These are phyloP conservation scores for Penicillium sp. DNA, from an alignment of 2,329 filamentous ascomycete species.

Conservation along the genomic window DNA sequence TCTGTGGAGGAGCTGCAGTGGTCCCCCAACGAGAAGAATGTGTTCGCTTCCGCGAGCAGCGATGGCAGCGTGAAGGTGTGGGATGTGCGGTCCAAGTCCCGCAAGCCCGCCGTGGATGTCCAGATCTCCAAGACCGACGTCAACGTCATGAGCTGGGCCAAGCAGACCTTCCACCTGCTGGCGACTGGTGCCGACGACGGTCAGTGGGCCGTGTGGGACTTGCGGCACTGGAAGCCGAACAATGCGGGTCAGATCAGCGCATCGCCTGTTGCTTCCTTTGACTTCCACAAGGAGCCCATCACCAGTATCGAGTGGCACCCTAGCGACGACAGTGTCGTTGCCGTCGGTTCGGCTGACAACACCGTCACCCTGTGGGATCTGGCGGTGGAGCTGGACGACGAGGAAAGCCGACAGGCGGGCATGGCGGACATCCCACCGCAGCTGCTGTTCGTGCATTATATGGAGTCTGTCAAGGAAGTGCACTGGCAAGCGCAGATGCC, in stretches of 20 bases:
- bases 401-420: conserved; percentile 86
- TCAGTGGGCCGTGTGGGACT: conserved; percentile 91
- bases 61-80: conserved; percentile 95
- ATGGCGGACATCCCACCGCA: conserved; percentile 90
- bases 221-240: conserved; percentile 84
- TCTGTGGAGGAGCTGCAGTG: conserved; percentile 95
- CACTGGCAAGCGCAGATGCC: conserved; percentile 98
- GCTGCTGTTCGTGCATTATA: conserved; percentile 92
- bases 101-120: conserved; percentile 80
- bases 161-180: conserved; percentile 79
- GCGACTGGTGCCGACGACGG: conserved; percentile 92
- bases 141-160: conserved; percentile 95
- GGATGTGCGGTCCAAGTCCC: conserved; percentile 88
- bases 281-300: conserved; percentile 94
- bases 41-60: conserved; percentile 89
- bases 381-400: conserved; percentile 92
- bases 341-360: conserved; percentile 86
- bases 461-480: conserved; percentile 88
- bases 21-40: conserved; percentile 87
- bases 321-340: conserved; percentile 90
- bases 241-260: conserved; percentile 53
- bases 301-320: conserved; percentile 97
- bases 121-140: conserved; percentile 80
- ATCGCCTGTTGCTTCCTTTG: conserved; percentile 84
- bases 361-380: conserved; percentile 96